These are phyloP conservation scores for Phytophthora brassicae DNA, from an alignment of 352 stramenopile genomes.

Conservation along the genomic window DNA sequence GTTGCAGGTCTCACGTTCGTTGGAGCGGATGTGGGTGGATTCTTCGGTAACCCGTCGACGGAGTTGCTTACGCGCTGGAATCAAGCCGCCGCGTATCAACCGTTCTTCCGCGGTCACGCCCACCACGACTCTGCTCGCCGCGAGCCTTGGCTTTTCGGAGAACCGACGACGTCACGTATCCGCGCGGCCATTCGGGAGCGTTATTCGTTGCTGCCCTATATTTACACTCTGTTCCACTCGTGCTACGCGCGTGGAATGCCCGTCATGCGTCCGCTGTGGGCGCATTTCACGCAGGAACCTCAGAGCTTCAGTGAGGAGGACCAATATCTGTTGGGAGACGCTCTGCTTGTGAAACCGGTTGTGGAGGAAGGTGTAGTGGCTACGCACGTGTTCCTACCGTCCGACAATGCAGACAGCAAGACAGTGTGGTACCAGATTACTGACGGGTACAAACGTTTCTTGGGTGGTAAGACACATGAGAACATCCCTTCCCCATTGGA, in stretches of 20 bases:
- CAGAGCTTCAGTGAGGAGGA: slow-evolving; percentile 90
- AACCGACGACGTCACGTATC: slow-evolving; percentile 90
- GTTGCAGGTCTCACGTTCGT: slow-evolving; percentile 96
- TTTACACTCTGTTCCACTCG: slow-evolving; percentile 90
- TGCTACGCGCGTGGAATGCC: slow-evolving; percentile 66
- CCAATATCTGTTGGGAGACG: slow-evolving; percentile 94
- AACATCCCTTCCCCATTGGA: slow-evolving; percentile 88
- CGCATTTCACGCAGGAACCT: slow-evolving; percentile 92
- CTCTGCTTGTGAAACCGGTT: slow-evolving; percentile 97
- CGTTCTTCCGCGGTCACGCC: slow-evolving; percentile 98
- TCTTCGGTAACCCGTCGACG: slow-evolving; percentile 96
- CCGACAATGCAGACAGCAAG: slow-evolving; percentile 22
- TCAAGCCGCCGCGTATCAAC: slow-evolving; percentile 95
- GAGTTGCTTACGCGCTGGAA: slow-evolving; percentile 98
- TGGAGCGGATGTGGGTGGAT: slow-evolving; percentile 98
- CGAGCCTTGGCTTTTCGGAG: slow-evolving; percentile 98
- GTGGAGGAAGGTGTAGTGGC: slow-evolving; percentile 76
- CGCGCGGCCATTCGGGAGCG: slow-evolving; percentile 91
- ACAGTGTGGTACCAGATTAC: slow-evolving; percentile 93
- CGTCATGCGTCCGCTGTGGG: slow-evolving; percentile 95
- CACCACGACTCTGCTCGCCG: slow-evolving; percentile 98
- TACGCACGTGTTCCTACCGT: slow-evolving; percentile 91
- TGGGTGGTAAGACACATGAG: slow-evolving; percentile 57
- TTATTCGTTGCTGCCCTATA: slow-evolving; percentile 97
- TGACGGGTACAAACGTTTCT: slow-evolving; percentile 57